These are phyloP conservation scores for Arthrobotrys megalospora DNA, from an alignment of 2,329 filamentous ascomycete species.

Conservation along the genomic window DNA sequence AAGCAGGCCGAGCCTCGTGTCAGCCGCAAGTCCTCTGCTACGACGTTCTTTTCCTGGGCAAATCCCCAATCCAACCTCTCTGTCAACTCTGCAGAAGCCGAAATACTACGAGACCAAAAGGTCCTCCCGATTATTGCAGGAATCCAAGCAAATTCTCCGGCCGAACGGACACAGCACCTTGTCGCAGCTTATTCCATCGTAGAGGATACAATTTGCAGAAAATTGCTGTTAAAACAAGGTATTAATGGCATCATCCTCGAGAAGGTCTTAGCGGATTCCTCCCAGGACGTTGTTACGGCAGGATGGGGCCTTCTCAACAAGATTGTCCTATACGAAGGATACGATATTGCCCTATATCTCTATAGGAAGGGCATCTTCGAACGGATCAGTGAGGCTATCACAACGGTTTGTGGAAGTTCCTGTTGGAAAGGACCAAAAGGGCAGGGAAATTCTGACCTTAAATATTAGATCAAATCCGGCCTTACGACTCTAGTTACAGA, in stretches of 20 bases:
- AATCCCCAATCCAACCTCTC: slow-evolving; percentile 21
- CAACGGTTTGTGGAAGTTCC: slow-evolving; percentile 69
- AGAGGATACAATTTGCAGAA: slow-evolving; percentile 75
- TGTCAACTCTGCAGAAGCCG: slow-evolving; percentile 43
- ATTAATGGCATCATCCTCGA: slow-evolving; percentile 76
- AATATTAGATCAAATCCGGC: slow-evolving; percentile 35
- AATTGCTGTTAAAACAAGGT: slow-evolving; percentile 77
- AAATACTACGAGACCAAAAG: slow-evolving; percentile 73
- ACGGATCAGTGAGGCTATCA: slow-evolving; percentile 69
- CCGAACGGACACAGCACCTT: slow-evolving; percentile 75
- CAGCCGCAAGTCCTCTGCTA: slow-evolving; percentile 40
- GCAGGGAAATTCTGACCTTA: background rate
- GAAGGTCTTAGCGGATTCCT: slow-evolving; percentile 76
- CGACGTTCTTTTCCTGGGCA: slow-evolving; percentile 36
- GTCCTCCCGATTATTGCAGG: slow-evolving; percentile 77
- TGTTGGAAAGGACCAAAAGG: background rate
- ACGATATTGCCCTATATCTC: slow-evolving; percentile 78
- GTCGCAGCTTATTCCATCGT: slow-evolving; percentile 73
- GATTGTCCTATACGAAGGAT: slow-evolving; percentile 76
- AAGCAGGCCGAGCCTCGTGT: slow-evolving; percentile 49
- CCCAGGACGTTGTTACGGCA: slow-evolving; percentile 75
- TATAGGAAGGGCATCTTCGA: slow-evolving; percentile 76
- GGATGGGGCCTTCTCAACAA: slow-evolving; percentile 78
- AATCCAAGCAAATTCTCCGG: slow-evolving; percentile 74
- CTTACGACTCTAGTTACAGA: slow-evolving; percentile 66